Base-by-base conservation (phyloP, 140 eudicot species). In the Anethum foeniculum region DNA sequence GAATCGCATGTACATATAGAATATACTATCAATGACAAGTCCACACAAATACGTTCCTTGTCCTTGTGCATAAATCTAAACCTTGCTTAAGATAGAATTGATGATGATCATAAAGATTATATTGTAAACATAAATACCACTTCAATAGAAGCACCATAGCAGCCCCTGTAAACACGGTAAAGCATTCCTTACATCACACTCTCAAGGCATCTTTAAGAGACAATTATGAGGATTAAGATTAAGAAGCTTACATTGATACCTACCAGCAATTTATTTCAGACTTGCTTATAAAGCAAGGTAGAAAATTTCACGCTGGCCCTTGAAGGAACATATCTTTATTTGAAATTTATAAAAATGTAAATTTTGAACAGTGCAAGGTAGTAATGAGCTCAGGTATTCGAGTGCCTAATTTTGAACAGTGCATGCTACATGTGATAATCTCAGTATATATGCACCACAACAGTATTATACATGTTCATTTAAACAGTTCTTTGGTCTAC, bases 81-180 rank as follows among this genome's bases (percentile, higher is more conserved):
- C 83, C 73, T 62, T 78, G 85, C 88, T 85, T 85, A 85, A 23
- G 52, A 62, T 67, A 36, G 4, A 78, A 65, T 65, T 1, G 28
- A 60, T 6, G 21, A 65, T 28, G 39, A 28, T 65, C 39, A 28
- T 4, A 21, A 65, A 1, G 30, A 65, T 28, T 30, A 28, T 65
- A 12, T 3, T 28, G 28, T 13, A 65, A 25, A 47, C 52, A 47
- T 47, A 47, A 47, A 10, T 47, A 13, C 27, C 27, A 16, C 48
- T 71, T 71, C 23, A 71, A 38, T 30, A 21, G 28, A 36, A 47
- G 76, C 76, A 71, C 51, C 4, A 71, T 21, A 18, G 51, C 48
- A 36, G 28, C 4, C 52, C 52, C 52, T 47, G 5, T 27, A 73
- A 23, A 23, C 79, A 62, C 23, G 23, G 27, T 36, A 58, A 51